Evolutionary conservation across 768 basidiomycete genomes (phyloP), one percentile per base, ranked within the genome.

Genomic region (Podaxis mareebaensis): DNA sequence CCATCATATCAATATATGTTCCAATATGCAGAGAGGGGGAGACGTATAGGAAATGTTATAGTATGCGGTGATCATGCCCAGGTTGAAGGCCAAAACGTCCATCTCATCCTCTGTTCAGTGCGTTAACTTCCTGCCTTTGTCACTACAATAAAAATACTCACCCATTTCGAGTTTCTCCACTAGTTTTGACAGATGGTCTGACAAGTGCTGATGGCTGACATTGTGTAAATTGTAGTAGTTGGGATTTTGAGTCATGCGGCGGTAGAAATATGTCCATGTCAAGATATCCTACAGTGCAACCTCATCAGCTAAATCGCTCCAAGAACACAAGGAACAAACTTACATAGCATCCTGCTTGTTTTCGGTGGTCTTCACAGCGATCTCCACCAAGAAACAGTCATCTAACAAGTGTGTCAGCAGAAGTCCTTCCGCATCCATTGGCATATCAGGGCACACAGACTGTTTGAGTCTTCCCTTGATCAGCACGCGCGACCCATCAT

Each of bases 401-500:
- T 98, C 96, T 1, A 99, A 78, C 63, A 91, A 78, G 72, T 95
- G 91, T 0, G 93, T 94, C 1, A 95, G 89, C 3, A 99, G 78
- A 76, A 99, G 73, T 99, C 96, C 75, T 99, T 99, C 26, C 39
- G 85, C 0, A 94, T 96, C 75, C 96, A 93, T 69, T 99, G 96
- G 70, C 93, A 95, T 96, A 99, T 98, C 42, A 99, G 79, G 2
- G 99, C 91, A 70, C 96, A 99, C 13, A 94, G 91, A 68, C 93
- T 95, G 63, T 90, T 88, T 2, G 91, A 88, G 68, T 99, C 97
- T 68, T 94, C 87, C 44, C 78, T 74, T 6, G 97, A 96, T 15
- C 96, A 89, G 73, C 96, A 98, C 0, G 96, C 96, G 20, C 89
- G 86, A 49, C 96, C 97, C 89, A 99, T 96, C 96, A 99, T 99